Evolutionary conservation across 78 protist species (phyloP).

Genomic region (Cavenderia fasciculata): DNA sequence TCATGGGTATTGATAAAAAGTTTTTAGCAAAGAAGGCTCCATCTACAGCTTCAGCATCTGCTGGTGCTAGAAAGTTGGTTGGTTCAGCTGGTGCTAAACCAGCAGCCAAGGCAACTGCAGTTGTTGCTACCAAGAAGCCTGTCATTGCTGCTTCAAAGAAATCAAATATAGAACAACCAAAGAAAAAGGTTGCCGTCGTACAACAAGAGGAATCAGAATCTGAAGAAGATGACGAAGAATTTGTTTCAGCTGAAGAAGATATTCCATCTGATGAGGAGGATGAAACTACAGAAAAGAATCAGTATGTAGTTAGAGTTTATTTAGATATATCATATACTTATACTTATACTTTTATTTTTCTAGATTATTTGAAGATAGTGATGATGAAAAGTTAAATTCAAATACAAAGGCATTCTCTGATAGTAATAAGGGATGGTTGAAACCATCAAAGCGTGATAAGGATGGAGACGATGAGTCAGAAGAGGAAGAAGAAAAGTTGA

Average conservation of each 20-base stretch:
- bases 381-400: slow-evolving; percentile 30
- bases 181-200: neutral
- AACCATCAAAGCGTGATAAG: neutral
- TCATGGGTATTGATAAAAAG: neutral
- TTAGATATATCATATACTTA: neutral
- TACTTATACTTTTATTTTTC: neutral
- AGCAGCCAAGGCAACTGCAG: neutral
- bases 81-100: slow-evolving; percentile 35
- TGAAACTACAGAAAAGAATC: slow-evolving; percentile 1
- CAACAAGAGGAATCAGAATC: slow-evolving; percentile 2
- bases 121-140: neutral
- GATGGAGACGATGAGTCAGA: slow-evolving; percentile 31
- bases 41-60: neutral
- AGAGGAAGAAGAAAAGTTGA: neutral
- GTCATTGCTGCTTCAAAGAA: slow-evolving; percentile 8
- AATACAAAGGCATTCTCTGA: slow-evolving; percentile 55
- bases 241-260: neutral
- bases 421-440: slow-evolving; percentile 59
- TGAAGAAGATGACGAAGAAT: slow-evolving; percentile 14
- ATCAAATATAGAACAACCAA: neutral
- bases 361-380: neutral
- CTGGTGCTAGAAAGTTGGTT: slow-evolving; percentile 21
- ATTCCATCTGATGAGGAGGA: neutral
- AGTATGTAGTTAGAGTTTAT: neutral
- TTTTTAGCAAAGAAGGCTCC: neutral